Evolutionary conservation across 805 yeast species (phyloP).

Genomic region (Ogataea dorogensis): DNA sequence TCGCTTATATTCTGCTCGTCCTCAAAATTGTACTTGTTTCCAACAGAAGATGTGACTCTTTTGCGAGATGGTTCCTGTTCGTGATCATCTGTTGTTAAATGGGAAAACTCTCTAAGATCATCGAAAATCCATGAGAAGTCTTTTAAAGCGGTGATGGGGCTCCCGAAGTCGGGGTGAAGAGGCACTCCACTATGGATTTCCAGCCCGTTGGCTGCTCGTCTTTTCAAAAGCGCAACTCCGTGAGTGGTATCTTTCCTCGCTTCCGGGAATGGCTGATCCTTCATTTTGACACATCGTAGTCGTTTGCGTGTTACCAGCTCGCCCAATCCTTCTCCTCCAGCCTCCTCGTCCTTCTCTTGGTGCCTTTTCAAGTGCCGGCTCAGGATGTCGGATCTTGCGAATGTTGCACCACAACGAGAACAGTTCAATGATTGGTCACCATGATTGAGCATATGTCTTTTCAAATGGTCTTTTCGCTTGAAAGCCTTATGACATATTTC

Average conservation of each 20-base stretch:
- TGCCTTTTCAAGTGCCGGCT: constrained; percentile 10
- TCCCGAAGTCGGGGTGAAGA: constrained; percentile 9
- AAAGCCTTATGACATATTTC: constrained; percentile 5
- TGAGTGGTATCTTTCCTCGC: not conserved
- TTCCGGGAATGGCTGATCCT: not conserved
- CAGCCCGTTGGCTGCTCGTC: not conserved
- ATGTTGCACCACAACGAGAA: constrained; percentile 6
- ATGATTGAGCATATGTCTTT: constrained; percentile 12
- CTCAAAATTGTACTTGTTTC: constrained; percentile 9
- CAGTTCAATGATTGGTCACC: constrained; percentile 1
- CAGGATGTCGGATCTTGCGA: constrained; percentile 7
- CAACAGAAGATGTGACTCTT: not conserved
- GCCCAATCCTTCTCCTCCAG: constrained; percentile 9
- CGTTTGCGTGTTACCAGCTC: constrained; percentile 1
- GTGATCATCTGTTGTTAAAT: not conserved
- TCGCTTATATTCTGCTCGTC: constrained; percentile 2
- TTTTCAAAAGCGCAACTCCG: constrained; percentile 1
- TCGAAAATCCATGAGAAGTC: constrained; percentile 15
- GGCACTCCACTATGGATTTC: constrained; percentile 1
- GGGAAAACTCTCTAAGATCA: constrained; percentile 2
- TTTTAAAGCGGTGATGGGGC: constrained; percentile 8
- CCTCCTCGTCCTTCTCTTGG: constrained; percentile 9
- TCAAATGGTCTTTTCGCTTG: constrained; percentile 11
- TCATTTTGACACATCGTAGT: not conserved
- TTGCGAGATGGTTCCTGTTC: not conserved